A percentile compares a stretch with the other conserved stretches of the same genome.
Evolutionary conservation across 1,139 yeast genomes (phyloP).

Genomic region (Arxiozyma telluris): DNA sequence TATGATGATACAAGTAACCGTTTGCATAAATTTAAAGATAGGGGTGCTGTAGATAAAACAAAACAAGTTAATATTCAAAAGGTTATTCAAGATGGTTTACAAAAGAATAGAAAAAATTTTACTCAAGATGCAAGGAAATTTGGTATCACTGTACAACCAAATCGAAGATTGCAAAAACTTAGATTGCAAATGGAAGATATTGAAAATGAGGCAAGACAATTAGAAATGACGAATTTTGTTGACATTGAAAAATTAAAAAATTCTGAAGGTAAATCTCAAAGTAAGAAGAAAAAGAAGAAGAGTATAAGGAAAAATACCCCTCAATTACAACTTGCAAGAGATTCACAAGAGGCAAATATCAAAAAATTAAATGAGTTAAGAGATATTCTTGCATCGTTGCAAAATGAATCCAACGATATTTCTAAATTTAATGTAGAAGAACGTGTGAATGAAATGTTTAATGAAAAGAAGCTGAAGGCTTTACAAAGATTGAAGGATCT

Average conservation of each 20-base stretch:
- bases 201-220: conserved; percentile 74
- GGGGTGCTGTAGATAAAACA: not conserved
- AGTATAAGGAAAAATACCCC: not conserved
- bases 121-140: conserved; percentile 31
- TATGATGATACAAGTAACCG: not conserved
- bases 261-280: conserved; percentile 18
- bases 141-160: conserved; percentile 52
- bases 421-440: conserved; percentile 50
- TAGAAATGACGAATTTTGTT: conserved; percentile 77
- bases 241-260: conserved; percentile 29
- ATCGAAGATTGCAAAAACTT: conserved; percentile 61
- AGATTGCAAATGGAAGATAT: conserved; percentile 81
- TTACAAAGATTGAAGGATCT: conserved; percentile 58
- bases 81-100: conserved; percentile 35
- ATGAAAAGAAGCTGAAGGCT: conserved; percentile 52
- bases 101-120: conserved; percentile 24
- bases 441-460: conserved; percentile 46
- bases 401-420: conserved; percentile 65
- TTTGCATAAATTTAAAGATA: not conserved
- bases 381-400: conserved; percentile 50
- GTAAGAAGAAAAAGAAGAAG: conserved; percentile 3
- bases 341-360: conserved; percentile 28
- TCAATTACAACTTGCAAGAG: not conserved
- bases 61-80: conserved; percentile 29
- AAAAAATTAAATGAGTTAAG: conserved; percentile 44